These are phyloP conservation scores for Ploettnerulaceae sp. DNA, from an alignment of 2,329 filamentous ascomycete genomes.

Conservation along the genomic window DNA sequence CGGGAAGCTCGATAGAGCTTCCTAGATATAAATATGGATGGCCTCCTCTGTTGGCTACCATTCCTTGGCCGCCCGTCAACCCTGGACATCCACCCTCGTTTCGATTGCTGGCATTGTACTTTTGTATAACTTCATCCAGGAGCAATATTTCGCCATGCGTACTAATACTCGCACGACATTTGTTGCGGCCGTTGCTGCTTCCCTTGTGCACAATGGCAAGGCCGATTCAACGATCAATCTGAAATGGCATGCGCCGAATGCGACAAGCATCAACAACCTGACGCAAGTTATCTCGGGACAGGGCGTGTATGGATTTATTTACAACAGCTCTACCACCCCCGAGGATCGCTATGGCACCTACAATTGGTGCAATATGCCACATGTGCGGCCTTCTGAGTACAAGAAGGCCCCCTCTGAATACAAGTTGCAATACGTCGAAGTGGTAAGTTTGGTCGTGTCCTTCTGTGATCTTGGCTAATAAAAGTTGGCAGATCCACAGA, in stretches of 20 bases:
- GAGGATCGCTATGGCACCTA: conserved; percentile 56
- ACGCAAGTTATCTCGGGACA: conserved; percentile 49
- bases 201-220: conserved; percentile 18
- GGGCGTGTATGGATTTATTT: conserved; percentile 70
- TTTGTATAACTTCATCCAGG: conserved; percentile 14
- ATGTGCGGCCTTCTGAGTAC: conserved; percentile 67
- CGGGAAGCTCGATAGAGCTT: conserved; percentile 13
- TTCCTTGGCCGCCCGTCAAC: conserved; percentile 7
- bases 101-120: conserved; percentile 16
- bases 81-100: conserved; percentile 19
- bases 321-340: conserved; percentile 59
- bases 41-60: conserved; percentile 11
- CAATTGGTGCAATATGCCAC: conserved; percentile 84
- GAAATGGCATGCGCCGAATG: conserved; percentile 53
- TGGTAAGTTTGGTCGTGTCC: conserved; percentile 44
- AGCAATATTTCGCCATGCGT: conserved; percentile 22
- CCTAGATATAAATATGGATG: conserved; percentile 26
- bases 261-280: conserved; percentile 57
- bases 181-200: conserved; percentile 22
- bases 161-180: conserved; percentile 17
- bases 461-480: not conserved
- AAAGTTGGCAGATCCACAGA: conserved; percentile 55
- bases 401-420: conserved; percentile 49
- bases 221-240: conserved; percentile 22
- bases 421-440: conserved; percentile 68